Evolutionary conservation across 2,329 filamentous ascomycete genomes (phyloP).

Genomic region (Pseudonectria foliicola): DNA sequence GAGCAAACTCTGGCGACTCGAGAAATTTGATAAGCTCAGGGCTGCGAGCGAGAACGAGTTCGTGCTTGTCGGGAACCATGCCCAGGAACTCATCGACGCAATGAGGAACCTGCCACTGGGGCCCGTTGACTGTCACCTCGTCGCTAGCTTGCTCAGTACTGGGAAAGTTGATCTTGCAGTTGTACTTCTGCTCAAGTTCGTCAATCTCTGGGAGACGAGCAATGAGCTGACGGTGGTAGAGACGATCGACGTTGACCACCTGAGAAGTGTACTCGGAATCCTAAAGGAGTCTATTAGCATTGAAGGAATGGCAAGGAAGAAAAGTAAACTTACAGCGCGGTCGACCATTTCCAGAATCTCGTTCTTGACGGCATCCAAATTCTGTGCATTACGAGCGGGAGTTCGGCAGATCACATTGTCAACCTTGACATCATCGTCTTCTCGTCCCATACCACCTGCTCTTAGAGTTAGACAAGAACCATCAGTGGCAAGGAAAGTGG

Average conservation of each 20-base stretch:
- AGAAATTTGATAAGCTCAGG: constrained; percentile 74
- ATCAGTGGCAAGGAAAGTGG: not conserved
- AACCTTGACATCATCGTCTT: constrained; percentile 96
- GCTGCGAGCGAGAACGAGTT: constrained; percentile 74
- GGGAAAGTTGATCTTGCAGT: constrained; percentile 98
- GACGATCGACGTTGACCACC: constrained; percentile 83
- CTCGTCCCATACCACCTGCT: constrained; percentile 65
- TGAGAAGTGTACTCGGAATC: constrained; percentile 97
- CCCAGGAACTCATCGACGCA: constrained; percentile 94
- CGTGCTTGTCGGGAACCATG: constrained; percentile 96
- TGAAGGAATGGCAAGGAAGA: not conserved
- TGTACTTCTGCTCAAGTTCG: constrained; percentile 96
- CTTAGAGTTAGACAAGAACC: constrained; percentile 18
- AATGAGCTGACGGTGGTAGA: constrained; percentile 93
- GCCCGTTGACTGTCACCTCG: constrained; percentile 88
- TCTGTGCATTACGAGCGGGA: constrained; percentile 92
- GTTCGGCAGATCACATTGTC: constrained; percentile 99
- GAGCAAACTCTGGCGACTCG: constrained; percentile 70
- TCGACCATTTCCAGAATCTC: constrained; percentile 99
- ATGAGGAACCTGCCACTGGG: constrained; percentile 96
- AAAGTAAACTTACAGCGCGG: constrained; percentile 58
- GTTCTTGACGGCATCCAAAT: constrained; percentile 92
- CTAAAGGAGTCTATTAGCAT: constrained; percentile 30
- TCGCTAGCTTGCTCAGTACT: constrained; percentile 97
- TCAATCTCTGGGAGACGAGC: constrained; percentile 84